Conservation (phyloP, 2,329 filamentous ascomycete genomes). For the Aureobasidium pullulans region DNA sequence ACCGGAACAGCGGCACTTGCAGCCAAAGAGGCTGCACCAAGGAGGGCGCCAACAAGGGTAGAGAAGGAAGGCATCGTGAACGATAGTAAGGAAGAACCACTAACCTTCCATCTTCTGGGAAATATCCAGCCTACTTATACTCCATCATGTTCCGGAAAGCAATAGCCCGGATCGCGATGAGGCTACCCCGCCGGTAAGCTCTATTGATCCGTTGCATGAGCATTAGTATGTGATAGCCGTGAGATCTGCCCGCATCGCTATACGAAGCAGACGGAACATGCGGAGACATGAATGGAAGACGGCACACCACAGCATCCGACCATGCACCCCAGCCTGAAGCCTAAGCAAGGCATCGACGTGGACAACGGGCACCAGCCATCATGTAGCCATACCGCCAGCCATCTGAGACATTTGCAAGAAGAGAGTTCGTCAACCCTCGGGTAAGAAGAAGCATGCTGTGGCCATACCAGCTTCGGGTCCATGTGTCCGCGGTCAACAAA, state of each 20-base stretch:
- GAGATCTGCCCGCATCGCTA: neutral
- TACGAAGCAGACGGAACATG: neutral
- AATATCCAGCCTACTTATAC: neutral
- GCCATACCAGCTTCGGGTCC: neutral
- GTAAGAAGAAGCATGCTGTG: neutral
- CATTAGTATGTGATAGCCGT: neutral
- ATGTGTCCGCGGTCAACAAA: neutral
- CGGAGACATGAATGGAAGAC: neutral
- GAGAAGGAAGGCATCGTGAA: neutral
- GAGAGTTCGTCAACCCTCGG: neutral
- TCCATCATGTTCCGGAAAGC: neutral
- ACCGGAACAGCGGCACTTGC: neutral
- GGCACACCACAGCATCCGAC: neutral
- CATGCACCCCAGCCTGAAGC: neutral
- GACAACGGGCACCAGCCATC: neutral
- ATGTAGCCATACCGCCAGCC: neutral
- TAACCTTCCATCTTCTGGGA: neutral
- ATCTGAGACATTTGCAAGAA: neutral
- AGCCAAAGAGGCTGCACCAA: slow-evolving; percentile 2
- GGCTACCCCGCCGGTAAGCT: neutral
- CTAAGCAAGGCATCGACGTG: neutral
- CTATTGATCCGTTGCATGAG: neutral
- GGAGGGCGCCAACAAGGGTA: neutral
- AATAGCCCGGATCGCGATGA: neutral
- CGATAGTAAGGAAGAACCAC: neutral